Evolutionary conservation across 441 rosid genomes (phyloP).

Genomic region (Gossypium laxum): DNA sequence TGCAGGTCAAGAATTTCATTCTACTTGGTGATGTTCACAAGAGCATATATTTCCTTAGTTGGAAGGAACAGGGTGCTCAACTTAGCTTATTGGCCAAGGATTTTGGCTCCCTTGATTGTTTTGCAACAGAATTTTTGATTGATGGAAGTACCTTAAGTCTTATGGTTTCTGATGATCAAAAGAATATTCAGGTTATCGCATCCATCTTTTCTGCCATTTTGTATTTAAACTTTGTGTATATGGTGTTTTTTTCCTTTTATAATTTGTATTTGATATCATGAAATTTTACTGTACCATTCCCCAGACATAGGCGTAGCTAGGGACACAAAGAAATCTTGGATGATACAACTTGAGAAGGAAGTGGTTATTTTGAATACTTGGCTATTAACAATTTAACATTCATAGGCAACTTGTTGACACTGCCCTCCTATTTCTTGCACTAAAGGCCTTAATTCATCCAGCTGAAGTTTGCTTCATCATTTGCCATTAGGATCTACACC

Average conservation of each 20-base stretch:
- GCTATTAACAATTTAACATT: background rate
- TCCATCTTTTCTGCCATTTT: constrained; percentile 7
- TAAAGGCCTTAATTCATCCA: background rate
- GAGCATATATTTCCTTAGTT: constrained; percentile 87
- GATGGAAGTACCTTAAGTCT: constrained; percentile 95
- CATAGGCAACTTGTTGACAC: background rate
- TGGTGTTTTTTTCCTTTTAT: background rate
- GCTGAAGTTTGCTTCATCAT: background rate
- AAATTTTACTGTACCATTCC: background rate
- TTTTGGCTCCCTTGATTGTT: constrained; percentile 87
- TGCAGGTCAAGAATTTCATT: constrained; percentile 83
- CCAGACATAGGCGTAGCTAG: background rate
- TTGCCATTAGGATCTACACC: background rate
- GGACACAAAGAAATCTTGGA: constrained; percentile 1
- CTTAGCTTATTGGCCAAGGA: constrained; percentile 89
- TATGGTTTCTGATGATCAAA: constrained; percentile 84
- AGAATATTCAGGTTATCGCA: constrained; percentile 69
- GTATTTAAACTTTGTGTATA: background rate
- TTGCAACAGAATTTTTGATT: constrained; percentile 89
- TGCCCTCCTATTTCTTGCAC: background rate
- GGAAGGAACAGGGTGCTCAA: constrained; percentile 98
- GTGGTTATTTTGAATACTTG: background rate
- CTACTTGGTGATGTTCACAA: constrained; percentile 83
- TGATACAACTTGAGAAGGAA: background rate
- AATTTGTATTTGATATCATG: background rate